Conservation (phyloP, 1,284 basidiomycete species). For the Albatrellus sp. region DNA sequence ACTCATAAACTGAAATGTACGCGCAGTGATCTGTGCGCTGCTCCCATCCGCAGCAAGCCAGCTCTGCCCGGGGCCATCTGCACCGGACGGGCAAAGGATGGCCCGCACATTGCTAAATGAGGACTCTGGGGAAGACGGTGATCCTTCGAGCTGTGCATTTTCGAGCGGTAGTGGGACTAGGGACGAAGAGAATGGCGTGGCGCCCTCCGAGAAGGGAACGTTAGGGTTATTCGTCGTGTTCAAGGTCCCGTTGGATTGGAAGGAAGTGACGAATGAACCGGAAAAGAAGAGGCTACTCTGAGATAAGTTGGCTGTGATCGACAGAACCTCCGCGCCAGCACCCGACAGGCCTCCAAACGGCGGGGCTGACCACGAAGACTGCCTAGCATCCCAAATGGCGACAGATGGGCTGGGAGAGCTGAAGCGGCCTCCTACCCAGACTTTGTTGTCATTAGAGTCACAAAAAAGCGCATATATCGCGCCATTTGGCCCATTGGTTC, state of each 20-base stretch:
- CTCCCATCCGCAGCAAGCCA: constrained; percentile 78
- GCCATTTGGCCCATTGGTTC: constrained; percentile 56
- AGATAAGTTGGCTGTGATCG: constrained; percentile 69
- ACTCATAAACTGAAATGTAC: constrained; percentile 60
- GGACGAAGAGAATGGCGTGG: constrained; percentile 81
- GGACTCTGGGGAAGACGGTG: constrained; percentile 53
- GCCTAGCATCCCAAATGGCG: constrained; percentile 64
- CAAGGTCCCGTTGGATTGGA: constrained; percentile 42
- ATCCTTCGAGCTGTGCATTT: constrained; percentile 53
- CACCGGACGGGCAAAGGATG: constrained; percentile 75
- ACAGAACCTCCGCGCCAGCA: constrained; percentile 51
- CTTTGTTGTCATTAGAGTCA: constrained; percentile 52
- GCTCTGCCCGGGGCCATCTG: constrained; percentile 69
- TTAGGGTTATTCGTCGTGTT: constrained; percentile 65
- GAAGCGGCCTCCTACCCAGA: constrained; percentile 86
- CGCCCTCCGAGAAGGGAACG: constrained; percentile 63
- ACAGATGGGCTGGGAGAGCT: constrained; percentile 60
- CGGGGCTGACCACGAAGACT: constrained; percentile 60
- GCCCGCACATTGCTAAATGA: constrained; percentile 61
- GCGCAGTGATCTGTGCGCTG: constrained; percentile 61
- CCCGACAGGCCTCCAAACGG: constrained; percentile 80
- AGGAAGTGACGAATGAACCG: constrained; percentile 75
- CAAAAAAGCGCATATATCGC: constrained; percentile 72
- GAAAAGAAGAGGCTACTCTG: constrained; percentile 73
- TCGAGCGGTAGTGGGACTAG: constrained; percentile 78